Evolutionary conservation across 352 stramenopile species (phyloP).

Genomic region (Phytophthora podocarpi): DNA sequence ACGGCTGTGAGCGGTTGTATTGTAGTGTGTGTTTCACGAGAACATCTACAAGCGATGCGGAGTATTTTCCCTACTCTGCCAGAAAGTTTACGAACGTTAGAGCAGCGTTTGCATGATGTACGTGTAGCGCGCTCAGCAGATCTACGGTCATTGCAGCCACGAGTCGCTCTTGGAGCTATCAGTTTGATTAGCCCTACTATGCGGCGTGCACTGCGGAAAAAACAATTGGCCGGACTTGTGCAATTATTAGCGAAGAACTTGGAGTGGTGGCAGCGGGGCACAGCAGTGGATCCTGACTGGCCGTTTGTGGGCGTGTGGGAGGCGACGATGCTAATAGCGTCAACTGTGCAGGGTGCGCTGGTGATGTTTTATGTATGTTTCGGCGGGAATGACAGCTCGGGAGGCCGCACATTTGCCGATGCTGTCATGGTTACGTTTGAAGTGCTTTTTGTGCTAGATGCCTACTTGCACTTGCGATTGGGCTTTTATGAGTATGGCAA

Average conservation of each 20-base stretch:
- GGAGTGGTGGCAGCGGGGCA: slow-evolving; percentile 34
- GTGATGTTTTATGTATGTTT: slow-evolving; percentile 65
- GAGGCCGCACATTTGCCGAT: slow-evolving; percentile 34
- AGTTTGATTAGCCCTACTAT: slow-evolving; percentile 32
- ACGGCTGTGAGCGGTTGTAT: slow-evolving; percentile 61
- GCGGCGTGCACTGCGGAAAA: slow-evolving; percentile 19
- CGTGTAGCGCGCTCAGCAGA: slow-evolving; percentile 40
- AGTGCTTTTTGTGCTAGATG: slow-evolving; percentile 51
- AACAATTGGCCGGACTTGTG: slow-evolving; percentile 23
- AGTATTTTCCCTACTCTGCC: slow-evolving; percentile 36
- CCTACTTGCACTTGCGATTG: slow-evolving; percentile 53
- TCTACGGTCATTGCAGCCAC: slow-evolving; percentile 29
- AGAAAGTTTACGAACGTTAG: slow-evolving; percentile 29
- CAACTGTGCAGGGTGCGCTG: slow-evolving; percentile 42
- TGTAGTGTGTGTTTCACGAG: slow-evolving; percentile 49
- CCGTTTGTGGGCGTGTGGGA: slow-evolving; percentile 58
- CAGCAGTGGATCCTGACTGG: slow-evolving; percentile 57
- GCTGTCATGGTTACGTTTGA: slow-evolving; percentile 44
- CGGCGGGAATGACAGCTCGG: slow-evolving; percentile 20
- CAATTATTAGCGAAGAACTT: slow-evolving; percentile 32
- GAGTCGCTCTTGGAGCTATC: slow-evolving; percentile 14
- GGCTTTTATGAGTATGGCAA: slow-evolving; percentile 72
- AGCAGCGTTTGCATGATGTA: slow-evolving; percentile 35
- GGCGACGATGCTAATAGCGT: slow-evolving; percentile 44
- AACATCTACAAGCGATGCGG: slow-evolving; percentile 53